Evolutionary conservation across 371 early-diverging fungal species (phyloP).

Genomic region (Basidiobolus meristosporus): DNA sequence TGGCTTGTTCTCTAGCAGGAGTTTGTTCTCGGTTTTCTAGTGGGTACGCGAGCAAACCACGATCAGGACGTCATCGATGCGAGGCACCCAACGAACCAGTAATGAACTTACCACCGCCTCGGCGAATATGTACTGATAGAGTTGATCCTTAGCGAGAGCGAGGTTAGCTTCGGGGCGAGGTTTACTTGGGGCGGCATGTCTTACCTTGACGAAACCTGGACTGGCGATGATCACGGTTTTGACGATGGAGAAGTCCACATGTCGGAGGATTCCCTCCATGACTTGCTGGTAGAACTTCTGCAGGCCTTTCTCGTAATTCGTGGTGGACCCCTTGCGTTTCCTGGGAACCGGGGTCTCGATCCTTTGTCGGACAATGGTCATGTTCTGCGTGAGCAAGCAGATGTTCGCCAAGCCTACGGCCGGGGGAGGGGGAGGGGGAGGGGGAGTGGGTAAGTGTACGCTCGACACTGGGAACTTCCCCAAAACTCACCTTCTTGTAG

Average conservation of each 20-base stretch:
- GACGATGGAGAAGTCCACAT: conserved; percentile 72
- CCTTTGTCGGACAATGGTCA: conserved; percentile 88
- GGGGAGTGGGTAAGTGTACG: not conserved
- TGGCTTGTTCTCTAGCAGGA: conserved; percentile 54
- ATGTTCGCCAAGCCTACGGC: conserved; percentile 61
- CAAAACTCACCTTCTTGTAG: conserved; percentile 58
- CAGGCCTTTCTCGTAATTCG: conserved; percentile 43
- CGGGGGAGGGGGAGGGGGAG: not conserved
- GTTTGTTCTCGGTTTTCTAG: conserved; percentile 61
- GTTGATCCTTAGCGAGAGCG: conserved; percentile 37
- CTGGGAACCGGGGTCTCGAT: conserved; percentile 81
- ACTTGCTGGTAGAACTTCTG: conserved; percentile 78
- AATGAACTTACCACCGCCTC: conserved; percentile 43
- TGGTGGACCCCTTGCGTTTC: conserved; percentile 75
- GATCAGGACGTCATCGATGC: not conserved
- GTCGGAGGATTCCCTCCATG: conserved; percentile 63
- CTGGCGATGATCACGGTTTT: conserved; percentile 87
- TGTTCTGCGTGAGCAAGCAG: conserved; percentile 79
- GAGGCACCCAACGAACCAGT: not conserved
- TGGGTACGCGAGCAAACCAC: not conserved
- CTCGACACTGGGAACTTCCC: not conserved
- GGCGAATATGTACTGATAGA: conserved; percentile 64
- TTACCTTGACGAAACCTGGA: conserved; percentile 82
- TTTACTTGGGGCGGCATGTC: too few relatives aligned
- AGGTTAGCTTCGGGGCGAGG: too few relatives aligned